Base-by-base conservation (phyloP, 2,329 filamentous ascomycete species). In the Bipolaris zeicola region DNA sequence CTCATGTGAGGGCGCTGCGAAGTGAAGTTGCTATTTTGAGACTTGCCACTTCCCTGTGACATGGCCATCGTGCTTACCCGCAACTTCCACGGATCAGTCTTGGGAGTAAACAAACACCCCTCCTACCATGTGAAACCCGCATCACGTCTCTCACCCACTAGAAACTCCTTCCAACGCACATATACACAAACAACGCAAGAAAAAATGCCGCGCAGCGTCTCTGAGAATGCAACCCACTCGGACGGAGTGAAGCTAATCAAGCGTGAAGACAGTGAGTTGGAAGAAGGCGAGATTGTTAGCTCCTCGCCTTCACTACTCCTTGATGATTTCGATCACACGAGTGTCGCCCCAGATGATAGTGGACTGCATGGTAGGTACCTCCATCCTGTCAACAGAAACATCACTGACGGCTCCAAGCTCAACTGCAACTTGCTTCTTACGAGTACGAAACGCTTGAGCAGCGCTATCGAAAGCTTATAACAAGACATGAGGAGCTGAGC, bases 401-500 rank as follows among this genome's bases (percentile, higher is more conserved):
- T 28, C 20, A 16, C 50, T 63, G 8, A 64, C 14, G 14, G 10
- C 14, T 20, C 1, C 16, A 14, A 66, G 64, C 39, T 47, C 48
- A 65, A 18, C 41, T 59, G 24, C 49, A 61, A 36, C 43, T 64
- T 24, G 51, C 60, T 22, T 37, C 16, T 2, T 43, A 58, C 13
- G 60, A 63, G 48, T 61, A 63, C 22, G 41, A 51, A 3, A 38
- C 46, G 1, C 58, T 64, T 1, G 34, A 61, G 6, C 50, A 62
- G 26, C 60, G 58, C 22, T 50, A 61, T 50, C 18, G 33, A 16
- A 52, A 22, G n/a, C 60, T 66, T 18, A 14, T 34, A 22, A 34
- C 18, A n/a, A 58, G 62, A 24, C 51, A 62, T 33, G 47, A 24
- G 26, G 55, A 61, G 22, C 52, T 62, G 1, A 50, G 47, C 16